Evolutionary conservation across 164 flowering plant genomes (phyloP), one percentile per base, ranked within the genome.

Genomic region (Nymphaea thermarum): DNA sequence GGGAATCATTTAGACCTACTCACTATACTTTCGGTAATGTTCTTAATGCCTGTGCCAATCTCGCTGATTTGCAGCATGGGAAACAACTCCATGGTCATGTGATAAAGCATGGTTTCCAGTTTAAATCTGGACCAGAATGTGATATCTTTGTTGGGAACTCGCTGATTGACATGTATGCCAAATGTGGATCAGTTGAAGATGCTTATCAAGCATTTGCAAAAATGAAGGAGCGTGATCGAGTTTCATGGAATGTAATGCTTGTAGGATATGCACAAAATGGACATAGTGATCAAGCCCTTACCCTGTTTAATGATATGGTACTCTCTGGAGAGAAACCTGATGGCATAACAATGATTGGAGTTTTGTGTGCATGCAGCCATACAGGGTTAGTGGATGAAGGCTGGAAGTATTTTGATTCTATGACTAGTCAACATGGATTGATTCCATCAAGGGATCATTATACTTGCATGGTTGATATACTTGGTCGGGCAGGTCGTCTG

Each of bases 241-340:
- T 75, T 42, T 75, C 78, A 44, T 71, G 78, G 78, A 75, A 75
- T 69, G 75, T 72, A 44, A 75, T 75, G 75, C 72, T 75, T 18
- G 66, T 72, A 62, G 78, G 78, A 2, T 66, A 69, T 67, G 78
- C 78, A 14, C 78, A 75, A 60, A 75, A 69, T 69, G 75, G 75
- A 43, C 43, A 45, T 60, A 75, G 70, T 25, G 60, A 59, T 57
- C 75, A 75, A 66, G 75, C 78, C 42, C 67, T 75, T 42, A 53
- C 43, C 12, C 68, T 75, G 36, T 75, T 68, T 43, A 67, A 45
- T 25, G 43, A 55, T 57, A 75, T 75, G 78, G 14, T 72, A 41
- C 4, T 60, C 18, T 55, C 67, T 44, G 69, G 68, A 14, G 74
- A 72, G 55, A 75, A 69, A 60, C 75, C 78, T 16, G 78, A 75